phyloP scores from a whole-genome alignment of 1,284 basidiomycete genomes.

The Leccinum angustisporum region DNA sequence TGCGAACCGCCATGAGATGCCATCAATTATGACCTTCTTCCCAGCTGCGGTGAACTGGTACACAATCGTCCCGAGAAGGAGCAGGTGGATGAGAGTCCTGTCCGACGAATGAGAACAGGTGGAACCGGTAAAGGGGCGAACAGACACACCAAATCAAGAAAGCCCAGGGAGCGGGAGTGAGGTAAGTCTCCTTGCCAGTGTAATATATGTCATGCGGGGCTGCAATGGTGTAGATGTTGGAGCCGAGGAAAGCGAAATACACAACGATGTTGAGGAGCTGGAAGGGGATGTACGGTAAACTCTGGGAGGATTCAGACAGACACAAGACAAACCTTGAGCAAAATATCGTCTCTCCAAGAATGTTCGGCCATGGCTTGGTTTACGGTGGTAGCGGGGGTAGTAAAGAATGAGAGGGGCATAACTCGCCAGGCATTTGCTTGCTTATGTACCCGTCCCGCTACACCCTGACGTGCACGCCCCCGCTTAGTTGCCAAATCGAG shows the following conservation, averaged over 20 bases:
- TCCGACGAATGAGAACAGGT: conserved; percentile 15
- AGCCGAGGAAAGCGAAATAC: conserved; percentile 82
- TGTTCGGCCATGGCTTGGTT: conserved; percentile 49
- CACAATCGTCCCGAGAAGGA: conserved; percentile 84
- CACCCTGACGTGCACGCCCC: conserved; percentile 26
- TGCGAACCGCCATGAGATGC: conserved; percentile 87
- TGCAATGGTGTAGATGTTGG: conserved; percentile 84
- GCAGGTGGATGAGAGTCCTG: conserved; percentile 81
- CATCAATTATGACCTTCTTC: conserved; percentile 80
- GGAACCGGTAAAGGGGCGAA: conserved; percentile 13
- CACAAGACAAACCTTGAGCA: conserved; percentile 65
- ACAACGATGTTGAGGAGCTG: conserved; percentile 78
- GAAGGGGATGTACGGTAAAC: neutral
- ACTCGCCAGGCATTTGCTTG: conserved; percentile 14
- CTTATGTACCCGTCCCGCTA: conserved; percentile 26
- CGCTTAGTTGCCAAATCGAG: conserved; percentile 15
- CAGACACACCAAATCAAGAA: conserved; percentile 73
- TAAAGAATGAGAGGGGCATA: conserved; percentile 20
- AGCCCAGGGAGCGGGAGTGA: conserved; percentile 88
- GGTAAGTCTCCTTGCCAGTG: conserved; percentile 77
- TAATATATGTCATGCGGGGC: conserved; percentile 69
- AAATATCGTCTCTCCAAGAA: conserved; percentile 71
- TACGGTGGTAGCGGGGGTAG: conserved; percentile 5
- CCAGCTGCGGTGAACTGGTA: conserved; percentile 88
- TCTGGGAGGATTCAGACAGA: neutral